These are phyloP conservation scores for Alternaria viburni DNA, from an alignment of 2,329 filamentous ascomycete species.

Conservation along the genomic window DNA sequence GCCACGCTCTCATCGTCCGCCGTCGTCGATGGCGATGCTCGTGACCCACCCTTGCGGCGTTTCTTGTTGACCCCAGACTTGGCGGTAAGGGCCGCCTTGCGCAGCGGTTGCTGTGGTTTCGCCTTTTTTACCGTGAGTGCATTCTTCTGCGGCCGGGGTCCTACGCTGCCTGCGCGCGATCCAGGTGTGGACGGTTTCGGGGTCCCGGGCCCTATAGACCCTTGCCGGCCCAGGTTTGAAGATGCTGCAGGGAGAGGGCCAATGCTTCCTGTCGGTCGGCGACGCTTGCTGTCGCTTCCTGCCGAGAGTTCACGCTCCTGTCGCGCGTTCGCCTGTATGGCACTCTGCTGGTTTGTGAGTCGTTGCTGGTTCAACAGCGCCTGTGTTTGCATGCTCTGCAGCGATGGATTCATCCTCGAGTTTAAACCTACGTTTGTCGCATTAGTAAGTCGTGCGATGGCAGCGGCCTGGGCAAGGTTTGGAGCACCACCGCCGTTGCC, in stretches of 20 bases:
- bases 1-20: conserved; percentile 62
- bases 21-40: conserved; percentile 51
- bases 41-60: conserved; percentile 44
- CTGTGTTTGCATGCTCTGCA: conserved; percentile 47
- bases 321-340: conserved; percentile 40
- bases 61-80: conserved; percentile 48
- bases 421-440: conserved; percentile 45
- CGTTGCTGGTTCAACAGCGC: conserved; percentile 47
- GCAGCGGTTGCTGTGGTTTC: conserved; percentile 58
- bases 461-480: conserved; percentile 58
- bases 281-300: conserved; percentile 64
- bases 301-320: conserved; percentile 61
- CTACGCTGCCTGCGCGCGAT: conserved; percentile 65
- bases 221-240: conserved; percentile 64
- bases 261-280: conserved; percentile 61
- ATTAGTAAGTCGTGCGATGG: conserved; percentile 51
- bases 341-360: conserved; percentile 43
- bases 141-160: conserved; percentile 58
- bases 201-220: conserved; percentile 68
- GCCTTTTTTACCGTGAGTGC: conserved; percentile 60
- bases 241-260: conserved; percentile 59
- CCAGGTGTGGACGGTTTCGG: conserved; percentile 63
- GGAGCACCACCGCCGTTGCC: conserved; percentile 62
- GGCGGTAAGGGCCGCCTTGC: conserved; percentile 44
- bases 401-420: conserved; percentile 36